Base-by-base conservation (phyloP, 768 basidiomycete genomes). In the Bullera alba region DNA sequence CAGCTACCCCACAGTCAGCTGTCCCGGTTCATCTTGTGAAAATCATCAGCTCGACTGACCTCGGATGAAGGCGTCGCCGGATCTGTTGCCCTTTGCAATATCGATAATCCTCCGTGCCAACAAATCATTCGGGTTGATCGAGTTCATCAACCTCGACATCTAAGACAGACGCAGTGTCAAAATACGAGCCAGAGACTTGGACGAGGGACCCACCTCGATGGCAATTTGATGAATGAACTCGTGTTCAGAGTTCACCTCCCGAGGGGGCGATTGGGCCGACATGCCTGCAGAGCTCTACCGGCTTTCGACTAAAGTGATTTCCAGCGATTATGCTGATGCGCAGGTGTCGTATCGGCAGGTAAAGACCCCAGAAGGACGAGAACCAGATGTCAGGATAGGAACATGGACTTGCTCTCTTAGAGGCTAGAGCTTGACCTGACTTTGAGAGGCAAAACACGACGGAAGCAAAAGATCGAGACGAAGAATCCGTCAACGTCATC, bases 51-150 rank as follows among this genome's bases (percentile, higher is more conserved):
- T 3, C 22, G 16, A 65, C 76, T 39, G 51, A 86, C 86, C 86
- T 73, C 78, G 77, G 39, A 81, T 78, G 69, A 91, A 89, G 8
- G 66, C 63, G 21, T 70, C 67, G 2, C 77, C 81, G 12, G 80
- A 77, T 19, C 80, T 60, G 60, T 82, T 86, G 1, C 80, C 80
- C 70, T 81, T 83, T 5, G 87, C 87, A 52, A 92, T 84, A 60
- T 86, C 84, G 22, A 83, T 81, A 28, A 92, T 85, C 50, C 84
- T 76, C 54, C 79, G 77, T 2, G 88, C 89, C 19, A 93, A 79
- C 3, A 85, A 72, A 58, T 87, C 85, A 67, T 92, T 93, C 0
- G 86, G 86, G 63, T 87, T 87, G 52, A 89, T 69, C 14, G 78
- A 77, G 69, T 90, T 91, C 62, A 91, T 77, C 2, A 81, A 81